Conservation (phyloP, 208 protist genomes). For the Wallacemonas rigidus region DNA sequence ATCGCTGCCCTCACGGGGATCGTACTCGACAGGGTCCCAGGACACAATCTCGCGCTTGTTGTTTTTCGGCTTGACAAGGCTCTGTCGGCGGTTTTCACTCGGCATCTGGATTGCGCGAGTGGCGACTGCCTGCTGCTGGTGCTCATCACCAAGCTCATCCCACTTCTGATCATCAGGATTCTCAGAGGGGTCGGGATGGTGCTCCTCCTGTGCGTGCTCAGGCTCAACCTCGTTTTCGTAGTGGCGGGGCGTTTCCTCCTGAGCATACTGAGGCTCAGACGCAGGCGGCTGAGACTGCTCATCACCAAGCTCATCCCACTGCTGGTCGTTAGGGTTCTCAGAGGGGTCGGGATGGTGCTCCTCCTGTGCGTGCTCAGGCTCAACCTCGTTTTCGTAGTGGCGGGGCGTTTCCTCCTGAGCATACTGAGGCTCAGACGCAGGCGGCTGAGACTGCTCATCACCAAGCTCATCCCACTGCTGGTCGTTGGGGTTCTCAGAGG, state of each 20-base stretch:
- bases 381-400: background rate
- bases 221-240: background rate
- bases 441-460: slow-evolving; percentile 13
- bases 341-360: background rate
- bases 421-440: slow-evolving; percentile 76
- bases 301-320: slow-evolving; percentile 16
- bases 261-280: slow-evolving; percentile 75
- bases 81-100: slow-evolving; percentile 10
- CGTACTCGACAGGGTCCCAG: slow-evolving; percentile 63
- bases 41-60: slow-evolving; percentile 23
- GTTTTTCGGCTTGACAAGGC: slow-evolving; percentile 45
- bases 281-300: slow-evolving; percentile 10
- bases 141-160: slow-evolving; percentile 4
- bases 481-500: slow-evolving; percentile 1
- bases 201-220: background rate
- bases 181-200: background rate
- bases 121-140: background rate
- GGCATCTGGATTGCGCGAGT: slow-evolving; percentile 12
- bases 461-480: slow-evolving; percentile 12
- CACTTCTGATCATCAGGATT: background rate
- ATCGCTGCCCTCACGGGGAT: slow-evolving; percentile 52
- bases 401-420: too few species aligned
- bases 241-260: background rate
- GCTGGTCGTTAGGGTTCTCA: background rate
- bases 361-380: background rate